These are phyloP conservation scores for Fraxinus dipetala DNA, from an alignment of 305 asterid species.

Conservation along the genomic window DNA sequence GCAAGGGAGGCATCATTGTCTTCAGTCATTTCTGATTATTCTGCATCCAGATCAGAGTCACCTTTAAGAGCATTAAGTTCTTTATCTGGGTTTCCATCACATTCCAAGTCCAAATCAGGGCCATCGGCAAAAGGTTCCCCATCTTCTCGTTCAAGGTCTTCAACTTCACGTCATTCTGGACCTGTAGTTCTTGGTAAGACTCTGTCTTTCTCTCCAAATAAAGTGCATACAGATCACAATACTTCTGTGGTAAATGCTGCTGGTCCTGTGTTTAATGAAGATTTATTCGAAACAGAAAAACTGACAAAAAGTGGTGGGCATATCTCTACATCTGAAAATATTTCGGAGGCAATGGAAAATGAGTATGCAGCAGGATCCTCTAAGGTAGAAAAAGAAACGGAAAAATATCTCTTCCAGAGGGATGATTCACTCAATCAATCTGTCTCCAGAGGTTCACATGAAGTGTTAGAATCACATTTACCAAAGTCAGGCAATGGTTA, in stretches of 20 bases:
- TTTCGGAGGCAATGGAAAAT: conserved; percentile 11
- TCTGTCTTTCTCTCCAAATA: conserved; percentile 22
- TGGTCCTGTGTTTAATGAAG: conserved; percentile 13
- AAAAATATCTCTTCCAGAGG: conserved; percentile 23
- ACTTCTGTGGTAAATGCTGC: conserved; percentile 24
- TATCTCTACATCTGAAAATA: conserved; percentile 14
- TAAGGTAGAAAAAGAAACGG: conserved; percentile 7
- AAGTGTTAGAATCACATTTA: conserved; percentile 11
- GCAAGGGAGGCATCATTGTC: conserved; percentile 31
- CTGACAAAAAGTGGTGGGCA: background rate
- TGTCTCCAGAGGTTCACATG: conserved; percentile 19
- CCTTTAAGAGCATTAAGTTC: conserved; percentile 22
- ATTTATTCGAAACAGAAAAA: conserved; percentile 23
- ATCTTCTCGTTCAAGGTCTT: conserved; percentile 23
- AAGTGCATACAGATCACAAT: conserved; percentile 12
- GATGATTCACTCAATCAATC: conserved; percentile 20
- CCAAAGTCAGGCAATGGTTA: conserved; percentile 23
- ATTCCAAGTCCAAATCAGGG: conserved; percentile 21
- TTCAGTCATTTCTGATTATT: conserved; percentile 29
- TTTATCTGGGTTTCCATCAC: conserved; percentile 18
- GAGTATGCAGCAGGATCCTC: conserved; percentile 19
- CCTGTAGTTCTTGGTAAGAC: conserved; percentile 5
- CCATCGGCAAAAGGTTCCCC: conserved; percentile 12
- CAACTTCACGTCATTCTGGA: conserved; percentile 32
- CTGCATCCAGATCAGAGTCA: conserved; percentile 31